Conservation (phyloP, 805 yeast species). For the Candida germanica region DNA sequence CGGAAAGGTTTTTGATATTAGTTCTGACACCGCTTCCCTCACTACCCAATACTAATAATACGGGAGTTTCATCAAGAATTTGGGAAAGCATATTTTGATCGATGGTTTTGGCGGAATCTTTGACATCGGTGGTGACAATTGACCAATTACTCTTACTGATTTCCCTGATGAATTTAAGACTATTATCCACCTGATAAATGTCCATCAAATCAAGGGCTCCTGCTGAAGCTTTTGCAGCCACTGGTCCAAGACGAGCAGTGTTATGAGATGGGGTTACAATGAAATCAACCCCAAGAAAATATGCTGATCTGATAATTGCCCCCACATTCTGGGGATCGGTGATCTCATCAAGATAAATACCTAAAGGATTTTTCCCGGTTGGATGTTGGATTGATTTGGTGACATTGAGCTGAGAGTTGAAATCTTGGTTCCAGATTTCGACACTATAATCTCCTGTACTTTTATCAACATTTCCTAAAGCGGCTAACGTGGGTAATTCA, state of each 20-base stretch:
- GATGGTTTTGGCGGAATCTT: slow-evolving; percentile 30
- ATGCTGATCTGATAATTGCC: slow-evolving; percentile 75
- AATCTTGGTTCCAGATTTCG: slow-evolving; percentile 8
- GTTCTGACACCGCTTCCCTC: slow-evolving; percentile 84
- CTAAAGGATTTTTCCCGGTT: slow-evolving; percentile 51
- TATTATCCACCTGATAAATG: slow-evolving; percentile 54
- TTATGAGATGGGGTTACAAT: slow-evolving; percentile 65
- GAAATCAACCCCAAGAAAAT: slow-evolving; percentile 80
- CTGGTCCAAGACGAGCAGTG: slow-evolving; percentile 73
- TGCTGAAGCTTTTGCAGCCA: slow-evolving; percentile 74
- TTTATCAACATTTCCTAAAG: slow-evolving; percentile 24
- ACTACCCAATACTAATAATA: slow-evolving; percentile 73
- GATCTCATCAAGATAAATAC: slow-evolving; percentile 71
- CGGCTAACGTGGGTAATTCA: slow-evolving; percentile 25
- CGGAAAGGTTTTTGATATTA: slow-evolving; percentile 56
- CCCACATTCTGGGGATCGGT: slow-evolving; percentile 89
- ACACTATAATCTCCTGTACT: slow-evolving; percentile 6
- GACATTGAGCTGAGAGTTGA: slow-evolving; percentile 7
- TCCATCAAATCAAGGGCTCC: slow-evolving; percentile 80
- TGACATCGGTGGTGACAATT: slow-evolving; percentile 58
- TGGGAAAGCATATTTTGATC: slow-evolving; percentile 42
- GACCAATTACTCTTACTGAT: slow-evolving; percentile 64
- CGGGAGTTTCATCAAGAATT: slow-evolving; percentile 51
- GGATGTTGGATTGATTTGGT: slow-evolving; percentile 14
- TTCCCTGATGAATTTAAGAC: slow-evolving; percentile 58